Base-by-base conservation (phyloP, 352 stramenopile genomes). In the Pythium utonaiense region DNA sequence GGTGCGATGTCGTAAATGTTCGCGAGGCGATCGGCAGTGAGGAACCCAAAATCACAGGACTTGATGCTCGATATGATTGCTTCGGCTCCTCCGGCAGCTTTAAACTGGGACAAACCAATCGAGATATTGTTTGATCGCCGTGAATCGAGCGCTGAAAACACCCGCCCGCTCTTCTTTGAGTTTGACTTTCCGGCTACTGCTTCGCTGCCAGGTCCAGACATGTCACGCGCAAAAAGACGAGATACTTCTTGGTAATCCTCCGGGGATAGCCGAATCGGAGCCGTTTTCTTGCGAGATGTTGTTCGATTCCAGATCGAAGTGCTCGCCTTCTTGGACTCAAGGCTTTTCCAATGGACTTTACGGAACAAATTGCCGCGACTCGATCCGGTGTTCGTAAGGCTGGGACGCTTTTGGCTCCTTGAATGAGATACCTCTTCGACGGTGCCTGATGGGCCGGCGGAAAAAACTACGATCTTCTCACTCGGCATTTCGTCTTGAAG, bases 301-400 rank as follows among this genome's bases (percentile, higher is more conserved):
- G 84, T 69, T 36, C 82, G 78, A 51, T 72, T 73, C 84, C 84
- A 93, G 67, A 93, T 93, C 13, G 84, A 88, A 30, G 79, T 69
- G 17, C 69, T 74, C 19, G 70, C 74, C 50, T 77, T 78, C 50
- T 77, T 75, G 8, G 70, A 67, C 56, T 91, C 81, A 36, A 93
- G 57, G 33, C 54, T 89, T 16, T 80, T 91, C 84, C 84, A 93
- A 45, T 93, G 83, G 9, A 93, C 76, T 61, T 93, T 93, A 13
- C 84, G 80, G 42, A 93, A 85, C 2, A 70, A 80, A 33, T 70
- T 86, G 9, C 80, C 69, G 13, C 70, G 67, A 58, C 75, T 57
- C 53, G 30, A 86, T 6, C 19, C 58, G 33, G 8, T 49, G 53
- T 22, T 61, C 58, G 6, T 50, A 36, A 42, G 19, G 17, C 48